Conservation (phyloP, 106 monocot genomes). For the Hemerocallis citrina region DNA sequence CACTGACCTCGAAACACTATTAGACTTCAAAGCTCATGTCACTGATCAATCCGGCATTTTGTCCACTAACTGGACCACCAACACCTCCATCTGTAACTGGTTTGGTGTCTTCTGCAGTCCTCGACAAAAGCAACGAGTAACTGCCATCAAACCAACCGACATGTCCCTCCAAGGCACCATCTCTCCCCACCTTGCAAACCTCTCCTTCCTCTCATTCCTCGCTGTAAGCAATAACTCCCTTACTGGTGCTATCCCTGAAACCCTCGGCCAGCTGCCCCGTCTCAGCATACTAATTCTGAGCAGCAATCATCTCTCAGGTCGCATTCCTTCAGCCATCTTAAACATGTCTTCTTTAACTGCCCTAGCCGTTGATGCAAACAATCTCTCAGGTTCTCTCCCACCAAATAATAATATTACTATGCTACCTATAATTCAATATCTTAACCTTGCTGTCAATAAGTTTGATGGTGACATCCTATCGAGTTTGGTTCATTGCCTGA, state of each 20-base stretch:
- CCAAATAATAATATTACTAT: neutral
- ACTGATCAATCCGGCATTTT: neutral
- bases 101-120: neutral
- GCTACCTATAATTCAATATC: neutral
- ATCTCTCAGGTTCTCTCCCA: neutral
- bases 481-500: neutral
- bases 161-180: neutral
- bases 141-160: neutral
- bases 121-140: neutral
- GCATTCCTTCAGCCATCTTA: conserved; percentile 1
- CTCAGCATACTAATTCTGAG: conserved; percentile 45
- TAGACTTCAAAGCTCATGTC: conserved; percentile 1
- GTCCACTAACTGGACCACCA: conserved; percentile 7
- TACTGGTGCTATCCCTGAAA: conserved; percentile 25
- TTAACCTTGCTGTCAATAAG: neutral
- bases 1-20: conserved; percentile 7
- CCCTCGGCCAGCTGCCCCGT: conserved; percentile 26
- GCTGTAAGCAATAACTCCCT: conserved; percentile 35
- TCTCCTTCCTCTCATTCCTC: conserved; percentile 44
- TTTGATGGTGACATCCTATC: conserved; percentile 36
- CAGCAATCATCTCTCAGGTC: conserved; percentile 33
- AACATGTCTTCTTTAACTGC: neutral
- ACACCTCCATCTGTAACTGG: conserved; percentile 11
- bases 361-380: neutral
- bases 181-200: neutral